A percentile compares a stretch with the other conserved stretches of the same genome.
These are phyloP conservation scores for Solanum dulcamara DNA, from an alignment of 257 asterid species.

Conservation along the genomic window DNA sequence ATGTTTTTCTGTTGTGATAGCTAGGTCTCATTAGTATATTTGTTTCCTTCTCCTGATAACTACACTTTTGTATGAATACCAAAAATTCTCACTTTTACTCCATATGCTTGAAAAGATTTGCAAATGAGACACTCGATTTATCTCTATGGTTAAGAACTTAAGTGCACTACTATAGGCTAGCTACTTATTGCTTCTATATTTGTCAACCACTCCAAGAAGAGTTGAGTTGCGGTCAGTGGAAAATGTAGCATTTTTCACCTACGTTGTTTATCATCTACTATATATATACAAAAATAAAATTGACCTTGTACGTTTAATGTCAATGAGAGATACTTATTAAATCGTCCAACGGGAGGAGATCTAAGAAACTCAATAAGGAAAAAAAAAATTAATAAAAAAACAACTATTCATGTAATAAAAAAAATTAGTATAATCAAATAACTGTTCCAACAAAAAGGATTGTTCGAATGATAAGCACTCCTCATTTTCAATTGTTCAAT, in stretches of 20 bases:
- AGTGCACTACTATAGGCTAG: not conserved
- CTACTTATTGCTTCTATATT: not conserved
- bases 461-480: too few species aligned
- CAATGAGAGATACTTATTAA: not conserved
- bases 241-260: not conserved
- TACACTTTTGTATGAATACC: not conserved
- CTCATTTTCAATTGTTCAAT: too few species aligned
- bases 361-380: not conserved
- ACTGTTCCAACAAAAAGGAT: too few species aligned
- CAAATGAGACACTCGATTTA: not conserved
- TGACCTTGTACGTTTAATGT: not conserved
- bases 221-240: not conserved
- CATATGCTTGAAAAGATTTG: not conserved
- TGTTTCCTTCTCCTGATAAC: not conserved
- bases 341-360: not conserved
- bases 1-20: not conserved
- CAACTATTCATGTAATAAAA: not conserved
- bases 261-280: not conserved
- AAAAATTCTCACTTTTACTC: not conserved
- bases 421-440: too few species aligned
- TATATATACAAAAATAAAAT: not conserved
- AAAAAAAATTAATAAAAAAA: not conserved
- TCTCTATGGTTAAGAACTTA: not conserved
- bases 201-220: not conserved
- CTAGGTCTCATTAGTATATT: not conserved